Conservation (phyloP, 2,329 filamentous ascomycete species). For the Diaporthe sp. region DNA sequence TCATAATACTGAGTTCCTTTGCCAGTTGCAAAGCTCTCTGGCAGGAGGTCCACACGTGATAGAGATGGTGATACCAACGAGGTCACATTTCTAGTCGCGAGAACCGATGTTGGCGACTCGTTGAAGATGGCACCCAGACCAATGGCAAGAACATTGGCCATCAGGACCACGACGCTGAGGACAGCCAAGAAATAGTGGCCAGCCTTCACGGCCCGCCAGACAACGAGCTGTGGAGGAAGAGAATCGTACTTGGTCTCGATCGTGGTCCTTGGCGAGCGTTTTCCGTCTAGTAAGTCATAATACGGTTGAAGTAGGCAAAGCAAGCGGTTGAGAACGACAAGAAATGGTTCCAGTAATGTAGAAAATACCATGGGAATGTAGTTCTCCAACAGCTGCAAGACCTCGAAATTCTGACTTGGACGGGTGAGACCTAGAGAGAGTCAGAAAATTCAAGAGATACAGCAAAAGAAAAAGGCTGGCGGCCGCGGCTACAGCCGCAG, state of each 20-base stretch:
- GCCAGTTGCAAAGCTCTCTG: too few relatives aligned
- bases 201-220: slow-evolving; percentile 60
- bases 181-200: slow-evolving; percentile 61
- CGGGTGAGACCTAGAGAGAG: slow-evolving; percentile 48
- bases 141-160: slow-evolving; percentile 68
- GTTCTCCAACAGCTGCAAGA: slow-evolving; percentile 57
- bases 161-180: slow-evolving; percentile 62
- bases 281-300: slow-evolving; percentile 60
- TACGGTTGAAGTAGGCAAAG: slow-evolving; percentile 70
- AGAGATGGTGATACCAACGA: slow-evolving; percentile 43
- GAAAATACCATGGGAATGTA: slow-evolving; percentile 69
- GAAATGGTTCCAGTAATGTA: slow-evolving; percentile 70
- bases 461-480: too few relatives aligned
- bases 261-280: slow-evolving; percentile 51
- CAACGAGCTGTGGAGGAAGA: slow-evolving; percentile 66
- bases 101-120: slow-evolving; percentile 46
- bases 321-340: slow-evolving; percentile 67
- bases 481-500: too few relatives aligned
- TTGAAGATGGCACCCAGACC: slow-evolving; percentile 66
- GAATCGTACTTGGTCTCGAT: slow-evolving; percentile 65
- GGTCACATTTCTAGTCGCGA: slow-evolving; percentile 38
- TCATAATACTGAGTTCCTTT: slow-evolving; percentile 44
- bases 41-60: slow-evolving; percentile 17
- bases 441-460: neutral
- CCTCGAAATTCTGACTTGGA: slow-evolving; percentile 51